Base-by-base conservation (phyloP, 306 rosid species). In the Medicago lupulina region DNA sequence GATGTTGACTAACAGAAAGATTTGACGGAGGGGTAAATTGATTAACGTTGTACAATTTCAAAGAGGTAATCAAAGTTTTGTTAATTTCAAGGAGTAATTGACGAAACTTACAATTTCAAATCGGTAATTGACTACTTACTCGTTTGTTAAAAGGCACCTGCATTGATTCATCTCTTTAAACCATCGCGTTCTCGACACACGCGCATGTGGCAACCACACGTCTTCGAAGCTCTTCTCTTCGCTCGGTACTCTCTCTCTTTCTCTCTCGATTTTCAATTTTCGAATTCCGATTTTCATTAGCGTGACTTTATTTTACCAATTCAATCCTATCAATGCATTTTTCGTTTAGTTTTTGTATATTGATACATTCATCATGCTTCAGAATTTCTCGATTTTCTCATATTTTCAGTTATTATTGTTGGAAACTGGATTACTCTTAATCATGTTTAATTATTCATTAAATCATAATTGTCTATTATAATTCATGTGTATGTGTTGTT, bases 181-280 rank as follows among this genome's bases (percentile, higher is more conserved):
- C 31, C 64, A 8, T 18, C 66, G 53, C 28, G 12, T 47, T 74
- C 21, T 63, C 53, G 40, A 11, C 72, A 21, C 73, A 44, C 76
- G 81, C 31, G 74, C 67, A 61, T 69, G 91, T 89, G 91, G 66
- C 71, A 13, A 60, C 88, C 94, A 89, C 91, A 84, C 87, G 88
- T 71, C 86, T 74, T 25, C 75, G 63, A 80, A 34, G 59, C 51
- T 72, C 77, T 66, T 71, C 85, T 84, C 79, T 7, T 4, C 67
- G 49, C 7, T 0, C 76, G 79, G 82, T 73, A 43, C 55, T 34
- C 44, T 62, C 47, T 16, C 66, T 66, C 34, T 9, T n/a, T 69
- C 11, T 39, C 71, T 43, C 64, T 58, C n/a, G 6, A 9, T 62
- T 79, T 63, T 47, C 16, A 12, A 9, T 79, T 81, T 28, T 28